Percentiles rank a stretch among this genome's conserved stretches.
Conservation (phyloP, 148 eudicot genomes). For the Camellia sinensis region DNA sequence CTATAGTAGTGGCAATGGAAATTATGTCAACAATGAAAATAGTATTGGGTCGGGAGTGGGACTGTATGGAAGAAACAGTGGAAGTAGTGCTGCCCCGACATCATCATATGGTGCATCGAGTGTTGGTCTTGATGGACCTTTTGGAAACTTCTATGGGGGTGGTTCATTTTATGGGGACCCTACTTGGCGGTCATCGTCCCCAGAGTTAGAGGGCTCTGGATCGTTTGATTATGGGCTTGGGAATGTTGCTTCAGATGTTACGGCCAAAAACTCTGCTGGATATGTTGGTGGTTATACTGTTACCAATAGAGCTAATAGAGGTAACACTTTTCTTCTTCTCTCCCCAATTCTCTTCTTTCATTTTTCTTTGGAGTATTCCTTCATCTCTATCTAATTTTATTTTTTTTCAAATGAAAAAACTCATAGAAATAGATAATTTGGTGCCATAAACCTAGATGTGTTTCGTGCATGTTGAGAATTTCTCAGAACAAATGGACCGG, state of each 20-base stretch:
- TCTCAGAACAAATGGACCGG: background rate
- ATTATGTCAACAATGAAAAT: slow-evolving; percentile 36
- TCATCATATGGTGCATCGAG: slow-evolving; percentile 45
- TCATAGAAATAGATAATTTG: background rate
- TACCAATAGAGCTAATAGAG: slow-evolving; percentile 57
- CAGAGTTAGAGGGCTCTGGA: slow-evolving; percentile 54
- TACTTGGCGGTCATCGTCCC: slow-evolving; percentile 60
- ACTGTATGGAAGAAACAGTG: slow-evolving; percentile 42
- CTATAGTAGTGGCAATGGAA: slow-evolving; percentile 30
- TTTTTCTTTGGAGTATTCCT: no score
- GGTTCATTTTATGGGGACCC: slow-evolving; percentile 44
- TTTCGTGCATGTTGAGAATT: background rate
- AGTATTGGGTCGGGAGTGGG: slow-evolving; percentile 37
- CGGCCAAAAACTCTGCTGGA: slow-evolving; percentile 59
- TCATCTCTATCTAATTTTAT: no score
- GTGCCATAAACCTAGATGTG: background rate
- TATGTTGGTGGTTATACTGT: slow-evolving; percentile 75
- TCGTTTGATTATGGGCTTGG: slow-evolving; percentile 63
- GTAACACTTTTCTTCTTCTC: slow-evolving; percentile 25
- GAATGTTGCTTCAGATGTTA: slow-evolving; percentile 54
- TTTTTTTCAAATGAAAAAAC: background rate
- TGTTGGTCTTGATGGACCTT: slow-evolving; percentile 45
- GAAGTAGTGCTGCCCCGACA: slow-evolving; percentile 28
- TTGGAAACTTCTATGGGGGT: slow-evolving; percentile 51
- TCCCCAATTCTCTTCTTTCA: background rate